These are phyloP conservation scores for Auriscalpium vulgare DNA, from an alignment of 768 basidiomycete species.

Conservation along the genomic window DNA sequence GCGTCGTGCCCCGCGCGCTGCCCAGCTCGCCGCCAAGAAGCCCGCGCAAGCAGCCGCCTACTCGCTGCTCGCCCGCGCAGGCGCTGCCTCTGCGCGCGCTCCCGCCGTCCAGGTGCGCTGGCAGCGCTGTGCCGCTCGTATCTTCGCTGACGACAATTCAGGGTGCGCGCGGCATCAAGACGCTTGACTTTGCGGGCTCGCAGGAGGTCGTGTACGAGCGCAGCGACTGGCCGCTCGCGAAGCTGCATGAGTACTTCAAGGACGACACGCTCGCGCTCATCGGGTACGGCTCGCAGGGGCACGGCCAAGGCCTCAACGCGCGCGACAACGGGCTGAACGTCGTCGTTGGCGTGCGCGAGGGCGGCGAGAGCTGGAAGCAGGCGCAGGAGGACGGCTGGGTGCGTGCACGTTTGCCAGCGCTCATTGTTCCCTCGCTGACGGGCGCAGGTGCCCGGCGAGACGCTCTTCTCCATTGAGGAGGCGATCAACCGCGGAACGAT, in stretches of 20 bases:
- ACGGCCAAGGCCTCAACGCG: constrained; percentile 97
- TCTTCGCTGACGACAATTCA: constrained; percentile 17
- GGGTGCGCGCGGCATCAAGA: constrained; percentile 79
- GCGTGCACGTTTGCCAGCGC: constrained; percentile 16
- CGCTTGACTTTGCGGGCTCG: constrained; percentile 92
- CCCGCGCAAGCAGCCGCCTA: constrained; percentile 52
- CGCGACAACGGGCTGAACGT: constrained; percentile 99
- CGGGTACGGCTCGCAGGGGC: constrained; percentile 97
- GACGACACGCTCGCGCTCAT: constrained; percentile 98
- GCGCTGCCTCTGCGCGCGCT: constrained; percentile 17
- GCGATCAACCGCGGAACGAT: constrained; percentile 94
- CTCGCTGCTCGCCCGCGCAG: constrained; percentile 50
- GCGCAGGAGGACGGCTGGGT: constrained; percentile 96
- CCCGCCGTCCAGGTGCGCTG: constrained; percentile 1
- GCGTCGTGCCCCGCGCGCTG: constrained; percentile 53
- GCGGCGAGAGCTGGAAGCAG: constrained; percentile 94
- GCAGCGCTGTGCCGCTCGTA: neutral
- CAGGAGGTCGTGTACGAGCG: constrained; percentile 94
- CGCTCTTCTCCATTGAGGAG: constrained; percentile 96
- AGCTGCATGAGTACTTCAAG: constrained; percentile 99
- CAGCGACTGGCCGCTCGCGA: constrained; percentile 94
- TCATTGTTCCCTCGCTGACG: neutral
- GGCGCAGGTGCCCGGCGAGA: constrained; percentile 84
- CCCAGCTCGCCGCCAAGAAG: constrained; percentile 28
- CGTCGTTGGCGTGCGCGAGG: constrained; percentile 95